These are phyloP conservation scores for Lentinula sp. DNA, from an alignment of 768 basidiomycete species.

Conservation along the genomic window DNA sequence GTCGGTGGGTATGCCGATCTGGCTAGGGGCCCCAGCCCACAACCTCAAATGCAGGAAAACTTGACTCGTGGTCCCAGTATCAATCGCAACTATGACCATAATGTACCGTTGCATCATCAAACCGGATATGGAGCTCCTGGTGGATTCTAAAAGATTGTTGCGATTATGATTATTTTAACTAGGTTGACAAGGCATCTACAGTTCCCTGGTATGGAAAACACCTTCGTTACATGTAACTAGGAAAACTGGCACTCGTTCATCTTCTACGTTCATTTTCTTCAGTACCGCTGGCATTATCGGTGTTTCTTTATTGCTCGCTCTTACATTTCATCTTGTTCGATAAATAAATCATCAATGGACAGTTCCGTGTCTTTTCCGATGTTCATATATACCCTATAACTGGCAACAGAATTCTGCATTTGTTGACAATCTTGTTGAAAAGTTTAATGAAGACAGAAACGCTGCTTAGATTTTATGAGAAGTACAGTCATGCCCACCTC, in stretches of 20 bases:
- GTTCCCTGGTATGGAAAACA: not conserved
- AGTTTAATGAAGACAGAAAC: not conserved
- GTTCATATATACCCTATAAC: not conserved
- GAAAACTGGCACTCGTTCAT: not conserved
- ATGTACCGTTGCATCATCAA: conserved; percentile 60
- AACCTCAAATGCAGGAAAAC: conserved; percentile 55
- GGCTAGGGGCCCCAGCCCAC: conserved; percentile 66
- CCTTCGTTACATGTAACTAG: not conserved
- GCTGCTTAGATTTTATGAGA: not conserved
- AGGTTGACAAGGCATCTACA: not conserved
- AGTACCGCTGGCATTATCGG: not conserved
- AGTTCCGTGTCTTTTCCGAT: not conserved
- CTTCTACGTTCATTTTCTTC: not conserved
- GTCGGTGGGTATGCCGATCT: conserved; percentile 82
- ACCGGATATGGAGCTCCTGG: conserved; percentile 29
- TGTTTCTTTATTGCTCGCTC: not conserved
- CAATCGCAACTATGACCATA: conserved; percentile 45
- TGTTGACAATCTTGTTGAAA: not conserved
- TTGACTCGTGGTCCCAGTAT: conserved; percentile 42
- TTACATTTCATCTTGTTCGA: not conserved
- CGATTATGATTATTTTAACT: not conserved
- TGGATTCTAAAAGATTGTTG: conserved; percentile 1
- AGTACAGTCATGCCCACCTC: too few relatives aligned
- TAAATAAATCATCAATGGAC: not conserved
- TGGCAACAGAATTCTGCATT: not conserved